Conservation (phyloP, 495 filamentous ascomycete species). For the Neurospora sp. region DNA sequence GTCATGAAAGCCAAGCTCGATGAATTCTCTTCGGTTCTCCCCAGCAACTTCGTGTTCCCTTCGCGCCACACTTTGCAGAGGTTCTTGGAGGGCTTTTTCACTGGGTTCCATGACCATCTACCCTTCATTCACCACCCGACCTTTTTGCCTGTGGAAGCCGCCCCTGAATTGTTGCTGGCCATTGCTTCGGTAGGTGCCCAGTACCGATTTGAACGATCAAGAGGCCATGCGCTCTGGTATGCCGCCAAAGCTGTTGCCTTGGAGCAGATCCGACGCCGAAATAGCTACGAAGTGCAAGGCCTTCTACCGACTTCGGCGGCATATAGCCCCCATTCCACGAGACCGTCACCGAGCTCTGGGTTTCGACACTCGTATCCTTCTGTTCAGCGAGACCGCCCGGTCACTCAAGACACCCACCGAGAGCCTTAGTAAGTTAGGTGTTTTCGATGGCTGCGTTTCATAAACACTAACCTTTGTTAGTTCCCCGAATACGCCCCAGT, state of each 20-base stretch:
- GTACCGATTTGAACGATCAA: conserved; percentile 58
- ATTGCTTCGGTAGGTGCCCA: conserved; percentile 56
- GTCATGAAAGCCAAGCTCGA: conserved; percentile 52
- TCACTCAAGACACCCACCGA: conserved; percentile 42
- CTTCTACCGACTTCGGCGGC: conserved; percentile 38
- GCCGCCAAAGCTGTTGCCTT: conserved; percentile 46
- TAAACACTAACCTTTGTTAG: conserved; percentile 20
- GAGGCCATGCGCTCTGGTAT: conserved; percentile 61
- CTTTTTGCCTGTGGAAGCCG: conserved; percentile 40
- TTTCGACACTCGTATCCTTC: conserved; percentile 42
- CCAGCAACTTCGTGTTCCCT: conserved; percentile 52
- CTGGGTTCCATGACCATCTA: conserved; percentile 57
- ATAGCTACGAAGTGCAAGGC: conserved; percentile 41
- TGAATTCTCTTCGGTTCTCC: conserved; percentile 57
- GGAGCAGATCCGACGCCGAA: conserved; percentile 42
- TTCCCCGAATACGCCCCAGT: conserved; percentile 41
- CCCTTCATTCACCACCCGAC: conserved; percentile 61
- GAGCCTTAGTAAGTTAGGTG: conserved; percentile 36
- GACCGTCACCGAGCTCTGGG: conserved; percentile 39
- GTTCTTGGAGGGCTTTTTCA: conserved; percentile 57
- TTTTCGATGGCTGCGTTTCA: neutral
- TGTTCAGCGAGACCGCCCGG: conserved; percentile 38
- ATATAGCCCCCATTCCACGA: conserved; percentile 41
- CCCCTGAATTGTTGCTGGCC: conserved; percentile 52
- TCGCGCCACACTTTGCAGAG: conserved; percentile 55